Evolutionary conservation across 257 asterid genomes (phyloP).

Genomic region (Solanum ossicruentum): DNA sequence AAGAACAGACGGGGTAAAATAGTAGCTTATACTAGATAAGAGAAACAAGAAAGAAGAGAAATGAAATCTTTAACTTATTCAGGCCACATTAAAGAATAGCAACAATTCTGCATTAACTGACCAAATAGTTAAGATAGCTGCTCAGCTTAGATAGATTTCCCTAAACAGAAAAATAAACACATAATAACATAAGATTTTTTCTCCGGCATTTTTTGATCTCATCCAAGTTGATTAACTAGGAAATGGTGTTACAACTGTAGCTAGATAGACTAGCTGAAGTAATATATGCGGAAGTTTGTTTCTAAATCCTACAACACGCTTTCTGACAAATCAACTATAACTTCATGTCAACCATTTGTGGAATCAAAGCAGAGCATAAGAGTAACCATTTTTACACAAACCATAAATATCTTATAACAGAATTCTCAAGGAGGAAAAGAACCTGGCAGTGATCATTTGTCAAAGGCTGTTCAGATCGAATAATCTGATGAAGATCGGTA

Average conservation of each 20-base stretch:
- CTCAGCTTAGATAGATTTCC: not conserved
- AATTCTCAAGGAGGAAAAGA: not conserved
- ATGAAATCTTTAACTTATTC: not conserved
- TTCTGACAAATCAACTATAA: not conserved
- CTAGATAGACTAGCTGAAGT: not conserved
- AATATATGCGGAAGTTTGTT: not conserved
- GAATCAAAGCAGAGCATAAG: not conserved
- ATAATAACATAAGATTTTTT: not conserved
- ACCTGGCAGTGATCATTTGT: constrained; percentile 87
- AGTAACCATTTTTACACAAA: not conserved
- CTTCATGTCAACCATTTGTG: not conserved
- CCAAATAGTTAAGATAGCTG: not conserved
- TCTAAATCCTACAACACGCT: not conserved
- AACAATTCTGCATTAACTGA: not conserved
- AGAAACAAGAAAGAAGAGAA: not conserved
- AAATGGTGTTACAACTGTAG: not conserved
- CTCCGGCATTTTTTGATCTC: not conserved
- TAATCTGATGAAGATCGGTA: constrained; percentile 85
- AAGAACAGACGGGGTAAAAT: not conserved
- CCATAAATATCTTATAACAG: not conserved
- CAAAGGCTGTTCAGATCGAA: constrained; percentile 61
- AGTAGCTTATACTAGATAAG: not conserved
- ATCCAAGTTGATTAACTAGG: not conserved
- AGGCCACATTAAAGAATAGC: not conserved
- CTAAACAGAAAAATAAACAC: not conserved